Base-by-base conservation (phyloP, 2,329 filamentous ascomycete genomes). In the Tolypocladium endophyticum region DNA sequence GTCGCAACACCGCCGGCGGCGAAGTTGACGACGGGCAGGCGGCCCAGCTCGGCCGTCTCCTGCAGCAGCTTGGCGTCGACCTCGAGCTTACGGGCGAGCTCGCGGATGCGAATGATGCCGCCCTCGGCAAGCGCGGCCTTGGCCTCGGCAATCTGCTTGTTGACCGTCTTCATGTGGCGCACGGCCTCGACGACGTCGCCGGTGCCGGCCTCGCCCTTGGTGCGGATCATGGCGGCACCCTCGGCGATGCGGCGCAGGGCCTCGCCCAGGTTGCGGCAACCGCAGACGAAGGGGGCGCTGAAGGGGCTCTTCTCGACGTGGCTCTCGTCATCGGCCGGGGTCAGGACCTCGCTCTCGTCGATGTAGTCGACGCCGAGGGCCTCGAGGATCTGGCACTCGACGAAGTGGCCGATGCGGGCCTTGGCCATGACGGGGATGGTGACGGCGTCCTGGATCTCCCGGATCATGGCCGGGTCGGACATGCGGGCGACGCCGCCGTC, bases 341-440 rank as follows among this genome's bases (percentile, higher is more conserved):
- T 99, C 58, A 99, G 85, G 58, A 99, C 94, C 84, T 99, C 94
- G 74, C 88, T 92, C 79, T 99, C 94, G 76, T 99, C 92, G 68
- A 99, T 94, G 80, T 96, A 99, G 80, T 99, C 94, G 68, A 97
- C 89, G 63, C 90, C 92, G 59, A 97, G 87, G 60, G 90, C 86
- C 81, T 97, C 90, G 71, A 99, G 89, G 77, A 99, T 95, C 87
- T 93, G 93, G 79, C 92, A 97, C 80, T 99, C 94, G 69, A 97
- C 93, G 67, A 97, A 92, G 79, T 99, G 94, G 43, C 94, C 94
- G 72, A 97, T 99, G 72, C 94, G 86, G 30, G 93, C 93, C 80
- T 99, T 99, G 64, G 94, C 94, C 94, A 99, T 97, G 75, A 99
- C 94, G 68, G 94, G 94, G 69, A 97, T 97, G 58, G 93, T 97